Conservation (phyloP, 2,329 filamentous ascomycete species). For the Aspergillus sp. region DNA sequence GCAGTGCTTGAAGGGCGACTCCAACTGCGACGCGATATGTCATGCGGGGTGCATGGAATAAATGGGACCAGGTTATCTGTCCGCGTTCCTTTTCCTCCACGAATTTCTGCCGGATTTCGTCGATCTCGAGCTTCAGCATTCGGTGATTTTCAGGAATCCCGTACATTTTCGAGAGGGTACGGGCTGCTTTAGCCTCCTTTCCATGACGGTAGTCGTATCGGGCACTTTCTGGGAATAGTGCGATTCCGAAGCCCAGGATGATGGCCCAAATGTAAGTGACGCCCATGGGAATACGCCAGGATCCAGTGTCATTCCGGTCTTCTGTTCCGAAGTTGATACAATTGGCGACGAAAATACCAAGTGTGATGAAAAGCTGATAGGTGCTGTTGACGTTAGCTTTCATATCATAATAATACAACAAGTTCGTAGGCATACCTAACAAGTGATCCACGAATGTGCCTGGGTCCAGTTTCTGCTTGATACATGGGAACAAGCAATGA, state of each 20-base stretch:
- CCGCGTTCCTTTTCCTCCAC: slow-evolving; percentile 51
- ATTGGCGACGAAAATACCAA: slow-evolving; percentile 50
- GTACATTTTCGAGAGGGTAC: slow-evolving; percentile 57
- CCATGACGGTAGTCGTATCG: slow-evolving; percentile 61
- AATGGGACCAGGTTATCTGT: slow-evolving; percentile 33
- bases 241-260: slow-evolving; percentile 56
- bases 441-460: slow-evolving; percentile 48
- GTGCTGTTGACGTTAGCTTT: slow-evolving; percentile 31
- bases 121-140: slow-evolving; percentile 54
- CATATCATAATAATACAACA: background rate
- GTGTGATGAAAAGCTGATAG: slow-evolving; percentile 51
- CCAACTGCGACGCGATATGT: slow-evolving; percentile 44
- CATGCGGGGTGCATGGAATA: slow-evolving; percentile 48
- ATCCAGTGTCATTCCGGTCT: slow-evolving; percentile 36
- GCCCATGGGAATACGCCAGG: slow-evolving; percentile 56
- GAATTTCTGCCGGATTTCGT: slow-evolving; percentile 58
- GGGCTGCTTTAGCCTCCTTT: slow-evolving; percentile 52
- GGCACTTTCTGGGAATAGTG: slow-evolving; percentile 59
- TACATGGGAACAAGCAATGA: slow-evolving; percentile 50
- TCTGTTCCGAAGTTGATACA: slow-evolving; percentile 51
- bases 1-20: slow-evolving; percentile 44
- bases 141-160: slow-evolving; percentile 55
- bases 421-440: slow-evolving; percentile 31
- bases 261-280: slow-evolving; percentile 59
- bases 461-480: slow-evolving; percentile 46